Conservation (phyloP, 768 basidiomycete genomes). For the Glaciozyma antarctica region DNA sequence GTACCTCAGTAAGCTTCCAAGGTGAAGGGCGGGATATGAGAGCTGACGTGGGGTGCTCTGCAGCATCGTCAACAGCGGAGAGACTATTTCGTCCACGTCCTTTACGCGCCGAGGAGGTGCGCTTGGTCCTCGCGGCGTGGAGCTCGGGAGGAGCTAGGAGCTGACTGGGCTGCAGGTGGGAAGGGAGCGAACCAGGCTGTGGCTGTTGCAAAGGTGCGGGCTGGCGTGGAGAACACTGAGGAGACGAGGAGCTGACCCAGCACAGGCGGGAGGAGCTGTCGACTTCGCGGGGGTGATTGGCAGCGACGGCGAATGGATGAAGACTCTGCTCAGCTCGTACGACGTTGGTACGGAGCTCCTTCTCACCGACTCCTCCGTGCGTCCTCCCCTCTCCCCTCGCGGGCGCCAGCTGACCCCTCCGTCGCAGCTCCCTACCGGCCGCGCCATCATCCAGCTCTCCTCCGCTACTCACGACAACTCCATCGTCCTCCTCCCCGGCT, state of each 20-base stretch:
- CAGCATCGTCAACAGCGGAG: conserved; percentile 39
- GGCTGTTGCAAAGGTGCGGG: conserved; percentile 37
- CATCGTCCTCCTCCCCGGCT: conserved; percentile 37
- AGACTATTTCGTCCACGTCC: conserved; percentile 41
- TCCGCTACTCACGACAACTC: conserved; percentile 42
- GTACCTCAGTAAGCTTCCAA: conserved; percentile 15
- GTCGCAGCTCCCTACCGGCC: conserved; percentile 38
- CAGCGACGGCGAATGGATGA: conserved; percentile 33
- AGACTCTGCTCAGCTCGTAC: conserved; percentile 33
- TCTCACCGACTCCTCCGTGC: conserved; percentile 31
- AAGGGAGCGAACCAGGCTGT: conserved; percentile 46
- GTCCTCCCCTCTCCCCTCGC: background rate
- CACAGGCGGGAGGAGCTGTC: background rate
- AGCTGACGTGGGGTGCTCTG: background rate
- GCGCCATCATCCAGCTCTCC: conserved; percentile 44
- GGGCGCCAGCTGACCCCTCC: background rate
- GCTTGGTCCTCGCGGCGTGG: background rate
- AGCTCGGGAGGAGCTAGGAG: too few species aligned
- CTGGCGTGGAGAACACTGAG: conserved; percentile 18
- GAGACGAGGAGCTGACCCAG: background rate
- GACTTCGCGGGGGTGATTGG: conserved; percentile 15
- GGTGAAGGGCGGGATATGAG: background rate
- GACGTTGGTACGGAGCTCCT: conserved; percentile 37
- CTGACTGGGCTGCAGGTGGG: conserved; percentile 36
- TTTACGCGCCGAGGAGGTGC: conserved; percentile 37